Evolutionary conservation across 257 asterid species (phyloP), one percentile per base, ranked within the genome.

Genomic region (Eustoma russellianum): DNA sequence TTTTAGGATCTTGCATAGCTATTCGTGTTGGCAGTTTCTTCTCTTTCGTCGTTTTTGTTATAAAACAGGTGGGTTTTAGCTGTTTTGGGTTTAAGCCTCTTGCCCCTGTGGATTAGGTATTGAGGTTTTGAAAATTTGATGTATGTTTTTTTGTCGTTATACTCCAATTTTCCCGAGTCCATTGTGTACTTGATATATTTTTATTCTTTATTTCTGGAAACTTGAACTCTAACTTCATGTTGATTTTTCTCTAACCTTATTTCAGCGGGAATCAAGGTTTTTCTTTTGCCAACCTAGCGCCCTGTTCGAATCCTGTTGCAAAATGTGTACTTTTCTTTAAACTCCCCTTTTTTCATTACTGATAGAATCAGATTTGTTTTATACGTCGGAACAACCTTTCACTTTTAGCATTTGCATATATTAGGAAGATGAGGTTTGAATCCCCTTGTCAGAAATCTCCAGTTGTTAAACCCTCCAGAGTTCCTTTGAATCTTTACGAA

Each of bases 401-500:
- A 24, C 61, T 41, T 48, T 43, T 8, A n/a, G 50, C 45, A 15
- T 28, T 48, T 46, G 48, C 56, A 48, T 64, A 71, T 79, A 70
- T 66, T 70, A 62, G 64, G 67, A 66, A 50, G 57, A 73, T 71
- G 78, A 80, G 71, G 16, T 55, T 79, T 57, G 80, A 68, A 41
- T 66, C 75, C 16, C 35, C 52, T 63, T 64, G 61, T 46, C 67
- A 62, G 65, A 74, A 78, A 67, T 69, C 63, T 66, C 62, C 73
- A 56, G 76, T 73, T 57, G 72, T 68, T 56, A 82, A 79, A 75
- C 75, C 83, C 71, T 68, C 72, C 24, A 75, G 70, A 61, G 72
- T 79, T 56, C 57, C 79, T 59, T 61, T 79, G 9, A 80, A 78
- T 74, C 54, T 83, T 54, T 65, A 88, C 9, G 84, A 77, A 43